A percentile compares a stretch with the other conserved stretches of the same genome.
phyloP scores from a whole-genome alignment of 306 rosid species.

The Elaeagnus macrophylla region DNA sequence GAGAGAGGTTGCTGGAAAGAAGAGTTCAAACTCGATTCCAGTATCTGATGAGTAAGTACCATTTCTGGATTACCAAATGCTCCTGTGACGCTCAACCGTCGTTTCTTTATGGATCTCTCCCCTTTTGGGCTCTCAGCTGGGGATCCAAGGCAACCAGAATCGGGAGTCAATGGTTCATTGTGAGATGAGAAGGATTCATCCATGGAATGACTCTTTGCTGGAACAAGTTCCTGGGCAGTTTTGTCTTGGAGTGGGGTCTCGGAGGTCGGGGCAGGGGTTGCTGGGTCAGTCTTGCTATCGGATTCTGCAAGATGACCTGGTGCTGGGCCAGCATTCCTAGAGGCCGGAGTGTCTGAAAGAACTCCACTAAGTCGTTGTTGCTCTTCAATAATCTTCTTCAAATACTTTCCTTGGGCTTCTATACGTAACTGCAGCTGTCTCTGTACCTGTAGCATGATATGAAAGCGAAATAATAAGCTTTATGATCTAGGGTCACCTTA shows the following conservation, averaged over 20 bases:
- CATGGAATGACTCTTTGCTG: constrained; percentile 62
- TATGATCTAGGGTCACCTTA: constrained; percentile 3
- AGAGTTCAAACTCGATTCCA: constrained; percentile 74
- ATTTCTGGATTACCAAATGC: constrained; percentile 44
- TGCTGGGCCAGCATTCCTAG: constrained; percentile 30
- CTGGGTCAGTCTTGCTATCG: constrained; percentile 65
- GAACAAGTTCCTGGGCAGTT: constrained; percentile 50
- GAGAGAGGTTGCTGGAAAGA: constrained; percentile 46
- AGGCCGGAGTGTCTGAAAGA: constrained; percentile 54
- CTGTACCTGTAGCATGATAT: constrained; percentile 63
- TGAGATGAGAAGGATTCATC: constrained; percentile 81
- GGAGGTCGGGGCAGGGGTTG: constrained; percentile 82
- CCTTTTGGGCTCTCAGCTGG: constrained; percentile 56
- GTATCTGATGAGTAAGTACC: constrained; percentile 72
- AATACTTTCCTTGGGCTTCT: constrained; percentile 94
- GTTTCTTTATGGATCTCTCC: constrained; percentile 57
- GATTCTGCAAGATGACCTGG: constrained; percentile 47
- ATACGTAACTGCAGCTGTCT: constrained; percentile 90
- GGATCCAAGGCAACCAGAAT: constrained; percentile 69
- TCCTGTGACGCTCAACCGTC: constrained; percentile 34
- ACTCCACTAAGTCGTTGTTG: constrained; percentile 85
- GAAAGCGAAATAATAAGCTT: neutral
- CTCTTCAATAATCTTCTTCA: constrained; percentile 98
- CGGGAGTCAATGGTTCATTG: constrained; percentile 81
- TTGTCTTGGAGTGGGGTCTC: constrained; percentile 60